phyloP scores from a whole-genome alignment of 331 rosid genomes.

The Rhamnella rubrinervis region DNA sequence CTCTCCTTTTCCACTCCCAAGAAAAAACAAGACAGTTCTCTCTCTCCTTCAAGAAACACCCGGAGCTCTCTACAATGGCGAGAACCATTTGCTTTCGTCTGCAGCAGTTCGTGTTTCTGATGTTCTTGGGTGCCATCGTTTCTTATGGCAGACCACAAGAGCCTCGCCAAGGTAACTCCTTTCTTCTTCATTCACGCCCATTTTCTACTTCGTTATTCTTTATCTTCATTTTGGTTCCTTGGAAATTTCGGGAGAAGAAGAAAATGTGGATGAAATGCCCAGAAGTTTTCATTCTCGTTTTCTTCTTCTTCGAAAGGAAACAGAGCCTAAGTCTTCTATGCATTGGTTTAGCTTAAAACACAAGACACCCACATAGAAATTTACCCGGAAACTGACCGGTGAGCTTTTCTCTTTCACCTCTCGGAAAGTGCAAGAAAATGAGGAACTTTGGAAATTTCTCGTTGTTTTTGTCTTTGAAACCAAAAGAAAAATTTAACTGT shows the following conservation, averaged over 20 bases:
- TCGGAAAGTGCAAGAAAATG: too few species aligned
- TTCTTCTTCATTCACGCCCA: not conserved
- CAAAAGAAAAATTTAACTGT: not conserved
- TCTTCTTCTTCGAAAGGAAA: too few species aligned
- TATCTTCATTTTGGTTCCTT: not conserved
- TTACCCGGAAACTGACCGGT: too few species aligned
- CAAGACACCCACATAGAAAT: too few species aligned
- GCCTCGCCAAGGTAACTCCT: constrained; percentile 23
- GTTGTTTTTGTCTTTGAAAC: not conserved
- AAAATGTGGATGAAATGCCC: too few species aligned
- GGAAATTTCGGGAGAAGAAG: too few species aligned
- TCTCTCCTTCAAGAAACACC: not conserved
- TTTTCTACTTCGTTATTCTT: not conserved
- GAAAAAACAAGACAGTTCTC: constrained; percentile 15
- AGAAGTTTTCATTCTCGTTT: too few species aligned
- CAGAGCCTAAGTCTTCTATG: too few species aligned
- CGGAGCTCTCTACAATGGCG: constrained; percentile 23
- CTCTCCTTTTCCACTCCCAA: not conserved
- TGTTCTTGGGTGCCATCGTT: constrained; percentile 6
- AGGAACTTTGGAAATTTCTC: not conserved
- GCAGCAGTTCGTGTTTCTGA: constrained; percentile 9
- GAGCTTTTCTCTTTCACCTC: too few species aligned
- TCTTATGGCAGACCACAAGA: constrained; percentile 16
- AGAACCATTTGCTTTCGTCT: not conserved
- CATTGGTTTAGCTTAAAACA: too few species aligned